Conservation (phyloP, 2,329 filamentous ascomycete species). For the Phaeoacremonium minimum region DNA sequence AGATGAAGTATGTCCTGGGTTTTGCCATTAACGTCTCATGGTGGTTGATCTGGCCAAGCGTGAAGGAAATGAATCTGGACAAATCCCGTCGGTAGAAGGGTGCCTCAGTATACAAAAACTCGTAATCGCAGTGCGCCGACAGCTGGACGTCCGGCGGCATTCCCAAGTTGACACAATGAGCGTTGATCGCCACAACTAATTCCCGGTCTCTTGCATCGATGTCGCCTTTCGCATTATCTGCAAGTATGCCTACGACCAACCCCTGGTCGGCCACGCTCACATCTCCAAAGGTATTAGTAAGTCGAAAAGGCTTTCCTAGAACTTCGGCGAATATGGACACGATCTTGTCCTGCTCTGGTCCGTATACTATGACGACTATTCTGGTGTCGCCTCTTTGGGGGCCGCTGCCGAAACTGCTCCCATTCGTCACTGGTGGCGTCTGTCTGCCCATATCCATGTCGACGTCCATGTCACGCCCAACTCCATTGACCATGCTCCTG, state of each 20-base stretch:
- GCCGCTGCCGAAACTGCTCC: constrained; percentile 38
- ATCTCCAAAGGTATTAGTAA: constrained; percentile 51
- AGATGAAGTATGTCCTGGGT: constrained; percentile 77
- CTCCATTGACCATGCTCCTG: constrained; percentile 15
- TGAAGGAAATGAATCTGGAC: constrained; percentile 74
- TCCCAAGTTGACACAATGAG: constrained; percentile 68
- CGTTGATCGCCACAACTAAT: constrained; percentile 66
- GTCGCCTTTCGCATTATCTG: constrained; percentile 50
- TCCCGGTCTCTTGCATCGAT: constrained; percentile 53
- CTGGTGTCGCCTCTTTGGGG: constrained; percentile 50
- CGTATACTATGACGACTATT: constrained; percentile 65
- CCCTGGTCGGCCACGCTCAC: constrained; percentile 52
- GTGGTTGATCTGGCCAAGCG: constrained; percentile 72
- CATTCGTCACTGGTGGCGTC: constrained; percentile 25
- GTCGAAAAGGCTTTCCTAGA: constrained; percentile 66
- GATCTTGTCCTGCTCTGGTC: constrained; percentile 67
- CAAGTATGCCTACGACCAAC: constrained; percentile 64
- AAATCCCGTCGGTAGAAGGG: constrained; percentile 72
- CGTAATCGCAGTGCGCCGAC: constrained; percentile 72
- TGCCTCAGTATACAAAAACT: constrained; percentile 75
- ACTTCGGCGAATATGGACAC: constrained; percentile 74
- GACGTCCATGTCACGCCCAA: constrained; percentile 21
- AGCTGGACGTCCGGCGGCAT: constrained; percentile 64
- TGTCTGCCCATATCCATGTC: constrained; percentile 21
- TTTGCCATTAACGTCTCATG: constrained; percentile 77